Conservation (phyloP, 2,329 filamentous ascomycete genomes). For the Botrytis tulipae region DNA sequence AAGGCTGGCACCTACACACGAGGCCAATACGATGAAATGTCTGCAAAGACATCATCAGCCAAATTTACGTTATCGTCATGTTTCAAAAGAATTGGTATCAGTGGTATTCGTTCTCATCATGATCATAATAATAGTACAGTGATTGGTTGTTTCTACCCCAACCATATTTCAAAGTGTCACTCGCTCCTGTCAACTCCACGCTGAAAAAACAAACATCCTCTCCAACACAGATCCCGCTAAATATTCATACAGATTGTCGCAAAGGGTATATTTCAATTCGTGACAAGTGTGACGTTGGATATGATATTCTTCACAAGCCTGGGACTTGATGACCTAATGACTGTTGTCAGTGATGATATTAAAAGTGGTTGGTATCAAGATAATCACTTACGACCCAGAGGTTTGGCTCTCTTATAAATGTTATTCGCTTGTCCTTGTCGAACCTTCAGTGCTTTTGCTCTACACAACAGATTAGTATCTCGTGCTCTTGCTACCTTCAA, state of each 20-base stretch:
- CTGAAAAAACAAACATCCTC: not conserved
- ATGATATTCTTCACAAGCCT: not conserved
- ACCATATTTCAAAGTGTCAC: not conserved
- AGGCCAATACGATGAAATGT: not conserved
- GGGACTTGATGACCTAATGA: slow-evolving; percentile 10
- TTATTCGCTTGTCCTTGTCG: slow-evolving; percentile 15
- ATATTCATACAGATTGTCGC: not conserved
- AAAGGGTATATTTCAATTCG: not conserved
- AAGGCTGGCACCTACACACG: not conserved
- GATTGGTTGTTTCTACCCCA: not conserved
- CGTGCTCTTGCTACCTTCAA: not conserved
- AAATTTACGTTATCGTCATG: not conserved
- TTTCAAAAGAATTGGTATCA: not conserved
- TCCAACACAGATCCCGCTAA: not conserved
- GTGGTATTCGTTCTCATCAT: not conserved
- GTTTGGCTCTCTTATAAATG: slow-evolving; percentile 19
- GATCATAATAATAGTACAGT: not conserved
- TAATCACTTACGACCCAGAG: slow-evolving; percentile 20
- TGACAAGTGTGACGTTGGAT: not conserved
- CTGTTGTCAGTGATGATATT: not conserved
- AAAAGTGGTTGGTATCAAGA: not conserved
- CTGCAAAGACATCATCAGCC: not conserved
- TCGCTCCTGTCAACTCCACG: not conserved
- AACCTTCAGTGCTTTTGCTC: slow-evolving; percentile 10
- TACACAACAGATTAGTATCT: slow-evolving; percentile 11